Base-by-base conservation (phyloP, 2,329 filamentous ascomycete genomes). In the Trichoderma sp. region DNA sequence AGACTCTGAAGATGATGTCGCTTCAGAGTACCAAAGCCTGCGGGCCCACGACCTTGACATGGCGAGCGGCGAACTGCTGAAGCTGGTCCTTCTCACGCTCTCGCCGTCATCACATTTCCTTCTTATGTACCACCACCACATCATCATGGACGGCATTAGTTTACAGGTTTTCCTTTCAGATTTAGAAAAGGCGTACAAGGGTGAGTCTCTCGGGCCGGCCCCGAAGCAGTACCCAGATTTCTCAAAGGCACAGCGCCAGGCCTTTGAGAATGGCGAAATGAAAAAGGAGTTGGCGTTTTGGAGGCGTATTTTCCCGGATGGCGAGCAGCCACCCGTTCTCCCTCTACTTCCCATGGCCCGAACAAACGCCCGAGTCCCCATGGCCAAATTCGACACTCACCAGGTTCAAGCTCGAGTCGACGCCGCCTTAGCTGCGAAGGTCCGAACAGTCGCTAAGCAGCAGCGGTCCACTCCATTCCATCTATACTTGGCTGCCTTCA, bases 101-200 rank as follows among this genome's bases (percentile, higher is more conserved):
- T 79, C 80, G 0, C 72, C 78, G 0, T 75, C 76, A 12, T 0
- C 67, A 1, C 82, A 85, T 71, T 82, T 78, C 73, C 72, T 87
- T 4, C 51, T 89, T 0, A 61, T 88, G 6, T 78, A 78, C 1
- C 81, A 80, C 60, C 86, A 87, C 72, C 86, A 88, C 74, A 87
- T 88, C 47, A 77, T 80, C 39, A 82, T 88, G 80, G 87, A 89
- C 73, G 85, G 83, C 1, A 73, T 82, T 47, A 84, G 84, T 58
- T 81, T 81, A 4, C 74, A 83, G 11, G 73, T 87, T 3, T 77
- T 88, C 21, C 70, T 86, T 14, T 32, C 73, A 0, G 85, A 88
- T 47, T 71, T 88, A 3, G 79, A 84, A n/a, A 81, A 78, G 32
- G 80, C 76, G 0, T 88, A 87, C 75, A 77, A 77, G 1, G 77